phyloP scores from a whole-genome alignment of 176 grass and related monocot species.

The Themeda triandra region DNA sequence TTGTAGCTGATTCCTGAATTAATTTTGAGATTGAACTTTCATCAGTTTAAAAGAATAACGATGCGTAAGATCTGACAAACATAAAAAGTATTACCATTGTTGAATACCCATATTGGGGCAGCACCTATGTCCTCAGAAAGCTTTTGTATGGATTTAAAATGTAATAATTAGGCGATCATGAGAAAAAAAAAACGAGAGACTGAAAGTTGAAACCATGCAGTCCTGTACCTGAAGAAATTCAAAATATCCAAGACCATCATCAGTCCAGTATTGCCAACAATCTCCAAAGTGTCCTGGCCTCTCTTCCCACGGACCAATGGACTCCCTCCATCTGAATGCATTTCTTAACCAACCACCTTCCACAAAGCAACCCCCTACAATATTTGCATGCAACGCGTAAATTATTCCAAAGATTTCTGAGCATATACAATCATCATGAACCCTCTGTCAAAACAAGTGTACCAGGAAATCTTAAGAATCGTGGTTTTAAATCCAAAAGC shows the following conservation, averaged over 20 bases:
- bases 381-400: not conserved
- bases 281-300: constrained; percentile 88
- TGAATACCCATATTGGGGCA: constrained; percentile 77
- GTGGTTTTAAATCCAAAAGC: constrained; percentile 80
- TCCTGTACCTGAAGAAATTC: constrained; percentile 80
- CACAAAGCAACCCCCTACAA: constrained; percentile 79
- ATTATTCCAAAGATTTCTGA: not conserved
- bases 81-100: constrained; percentile 44
- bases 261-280: constrained; percentile 90
- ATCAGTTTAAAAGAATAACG: not conserved
- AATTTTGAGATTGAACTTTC: not conserved
- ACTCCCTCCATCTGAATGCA: constrained; percentile 75
- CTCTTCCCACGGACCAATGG: constrained; percentile 87
- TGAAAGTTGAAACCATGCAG: not conserved
- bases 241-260: constrained; percentile 84
- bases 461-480: constrained; percentile 94
- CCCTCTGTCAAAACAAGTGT: not conserved
- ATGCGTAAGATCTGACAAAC: not conserved
- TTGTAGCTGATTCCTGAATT: constrained; percentile 62
- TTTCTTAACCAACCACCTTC: constrained; percentile 83
- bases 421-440: constrained; percentile 5
- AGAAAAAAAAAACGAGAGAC: not conserved
- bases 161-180: not conserved
- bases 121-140: constrained; percentile 78
- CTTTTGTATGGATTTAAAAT: constrained; percentile 28